A percentile compares a stretch with the other conserved stretches of the same genome.
Evolutionary conservation across 768 basidiomycete species (phyloP).

Genomic region (Serendipita sp.): DNA sequence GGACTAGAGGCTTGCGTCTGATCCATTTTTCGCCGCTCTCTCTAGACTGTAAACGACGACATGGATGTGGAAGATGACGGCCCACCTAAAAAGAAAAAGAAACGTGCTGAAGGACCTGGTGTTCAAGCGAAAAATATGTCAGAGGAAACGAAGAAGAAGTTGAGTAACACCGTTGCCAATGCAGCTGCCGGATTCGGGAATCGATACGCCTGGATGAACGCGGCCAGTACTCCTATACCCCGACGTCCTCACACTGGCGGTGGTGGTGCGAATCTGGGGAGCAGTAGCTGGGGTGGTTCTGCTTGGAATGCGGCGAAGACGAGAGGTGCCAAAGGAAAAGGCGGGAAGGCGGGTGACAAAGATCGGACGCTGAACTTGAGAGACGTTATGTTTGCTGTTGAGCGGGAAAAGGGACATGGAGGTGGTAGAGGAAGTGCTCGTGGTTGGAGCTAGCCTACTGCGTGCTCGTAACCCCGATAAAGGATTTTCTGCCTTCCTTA

Average conservation of each 20-base stretch:
- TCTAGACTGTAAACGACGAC: slow-evolving; percentile 22
- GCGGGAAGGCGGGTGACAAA: slow-evolving; percentile 34
- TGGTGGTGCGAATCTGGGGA: neutral
- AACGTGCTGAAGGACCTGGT: slow-evolving; percentile 70
- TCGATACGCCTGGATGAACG: slow-evolving; percentile 80
- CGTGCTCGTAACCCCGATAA: no score
- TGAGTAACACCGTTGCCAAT: slow-evolving; percentile 78
- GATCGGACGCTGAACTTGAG: slow-evolving; percentile 47
- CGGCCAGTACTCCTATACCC: slow-evolving; percentile 22
- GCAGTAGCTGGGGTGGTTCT: neutral
- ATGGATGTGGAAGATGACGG: slow-evolving; percentile 24
- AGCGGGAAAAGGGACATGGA: slow-evolving; percentile 69
- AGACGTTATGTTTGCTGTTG: slow-evolving; percentile 76
- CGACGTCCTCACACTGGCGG: neutral
- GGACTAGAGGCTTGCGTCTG: slow-evolving; percentile 19
- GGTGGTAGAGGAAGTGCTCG: slow-evolving; percentile 61
- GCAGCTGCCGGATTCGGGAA: slow-evolving; percentile 68
- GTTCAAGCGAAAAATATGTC: slow-evolving; percentile 80
- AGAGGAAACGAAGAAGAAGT: slow-evolving; percentile 80
- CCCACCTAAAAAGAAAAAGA: slow-evolving; percentile 51
- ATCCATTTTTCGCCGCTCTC: slow-evolving; percentile 27
- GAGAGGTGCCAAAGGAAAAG: slow-evolving; percentile 1
- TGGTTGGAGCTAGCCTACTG: slow-evolving; percentile 30
- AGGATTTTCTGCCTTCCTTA: no score
- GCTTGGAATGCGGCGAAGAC: neutral